A percentile compares a stretch with the other conserved stretches of the same genome.
These are phyloP conservation scores for Tuctoria greenei DNA, from an alignment of 176 grass and related monocot genomes.

Conservation along the genomic window DNA sequence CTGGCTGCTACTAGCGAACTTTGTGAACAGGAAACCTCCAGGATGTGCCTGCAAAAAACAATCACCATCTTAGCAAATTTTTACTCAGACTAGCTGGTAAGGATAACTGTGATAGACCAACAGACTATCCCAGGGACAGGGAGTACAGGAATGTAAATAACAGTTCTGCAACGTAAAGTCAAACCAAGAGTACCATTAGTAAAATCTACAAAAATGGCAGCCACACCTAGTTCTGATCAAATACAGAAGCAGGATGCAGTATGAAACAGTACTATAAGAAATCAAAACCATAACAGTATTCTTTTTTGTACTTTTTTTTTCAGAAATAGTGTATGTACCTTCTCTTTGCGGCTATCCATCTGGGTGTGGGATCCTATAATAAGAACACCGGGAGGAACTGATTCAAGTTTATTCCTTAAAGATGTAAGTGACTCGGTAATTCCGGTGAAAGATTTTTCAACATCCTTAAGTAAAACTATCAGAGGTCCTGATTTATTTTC, in stretches of 20 bases:
- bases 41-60: constrained; percentile 76
- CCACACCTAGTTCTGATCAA: not conserved
- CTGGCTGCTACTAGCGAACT: constrained; percentile 90
- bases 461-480: constrained; percentile 87
- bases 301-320: not conserved
- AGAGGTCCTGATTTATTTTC: constrained; percentile 89
- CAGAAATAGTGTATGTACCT: constrained; percentile 59
- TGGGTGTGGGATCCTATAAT: constrained; percentile 90
- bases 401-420: constrained; percentile 81
- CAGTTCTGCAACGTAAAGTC: constrained; percentile 1
- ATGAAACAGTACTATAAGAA: constrained; percentile 19
- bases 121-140: not conserved
- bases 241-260: not conserved
- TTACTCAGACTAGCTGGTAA: constrained; percentile 4
- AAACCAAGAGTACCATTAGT: constrained; percentile 3
- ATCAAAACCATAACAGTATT: not conserved
- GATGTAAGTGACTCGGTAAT: constrained; percentile 70
- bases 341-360: constrained; percentile 96
- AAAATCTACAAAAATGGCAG: not conserved
- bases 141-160: not conserved
- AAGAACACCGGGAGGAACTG: constrained; percentile 78
- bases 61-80: constrained; percentile 40
- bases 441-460: constrained; percentile 95
- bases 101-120: not conserved
- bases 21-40: constrained; percentile 96